Conservation (phyloP, 495 filamentous ascomycete genomes). For the Penicillium salamii region DNA sequence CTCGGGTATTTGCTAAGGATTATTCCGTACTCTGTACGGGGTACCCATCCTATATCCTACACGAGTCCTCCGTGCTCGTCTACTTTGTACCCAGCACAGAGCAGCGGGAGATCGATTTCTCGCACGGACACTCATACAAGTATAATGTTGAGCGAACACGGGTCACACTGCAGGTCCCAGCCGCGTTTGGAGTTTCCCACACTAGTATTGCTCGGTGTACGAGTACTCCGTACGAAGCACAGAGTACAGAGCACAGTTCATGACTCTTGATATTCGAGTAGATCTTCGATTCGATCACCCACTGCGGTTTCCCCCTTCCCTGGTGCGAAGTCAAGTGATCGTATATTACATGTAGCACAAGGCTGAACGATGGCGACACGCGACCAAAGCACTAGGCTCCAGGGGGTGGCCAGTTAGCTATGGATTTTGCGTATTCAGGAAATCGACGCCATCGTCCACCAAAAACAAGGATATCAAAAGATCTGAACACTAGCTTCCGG, state of each 20-base stretch:
- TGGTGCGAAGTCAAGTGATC: neutral
- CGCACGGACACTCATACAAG: neutral
- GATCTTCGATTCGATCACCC: neutral
- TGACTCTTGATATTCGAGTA: neutral
- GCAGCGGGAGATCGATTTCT: no score
- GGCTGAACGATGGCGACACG: neutral
- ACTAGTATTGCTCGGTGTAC: neutral
- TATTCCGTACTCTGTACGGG: no score
- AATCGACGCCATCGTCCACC: no score
- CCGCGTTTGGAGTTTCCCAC: neutral
- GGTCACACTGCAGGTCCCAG: constrained; percentile 10
- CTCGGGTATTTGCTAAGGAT: no score
- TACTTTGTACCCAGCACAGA: no score
- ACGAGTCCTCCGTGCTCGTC: no score
- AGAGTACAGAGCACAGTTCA: no score
- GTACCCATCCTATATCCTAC: no score
- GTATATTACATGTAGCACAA: neutral
- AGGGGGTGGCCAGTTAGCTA: neutral
- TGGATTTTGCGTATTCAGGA: neutral
- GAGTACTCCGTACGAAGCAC: neutral
- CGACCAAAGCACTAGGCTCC: constrained; percentile 1
- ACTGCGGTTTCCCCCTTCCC: neutral
- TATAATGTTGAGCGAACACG: neutral
- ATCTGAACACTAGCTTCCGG: no score
- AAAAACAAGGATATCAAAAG: no score